A percentile compares a stretch with the other conserved stretches of the same genome.
Evolutionary conservation across 2,329 filamentous ascomycete genomes (phyloP).

Genomic region (Onygenales sp.): DNA sequence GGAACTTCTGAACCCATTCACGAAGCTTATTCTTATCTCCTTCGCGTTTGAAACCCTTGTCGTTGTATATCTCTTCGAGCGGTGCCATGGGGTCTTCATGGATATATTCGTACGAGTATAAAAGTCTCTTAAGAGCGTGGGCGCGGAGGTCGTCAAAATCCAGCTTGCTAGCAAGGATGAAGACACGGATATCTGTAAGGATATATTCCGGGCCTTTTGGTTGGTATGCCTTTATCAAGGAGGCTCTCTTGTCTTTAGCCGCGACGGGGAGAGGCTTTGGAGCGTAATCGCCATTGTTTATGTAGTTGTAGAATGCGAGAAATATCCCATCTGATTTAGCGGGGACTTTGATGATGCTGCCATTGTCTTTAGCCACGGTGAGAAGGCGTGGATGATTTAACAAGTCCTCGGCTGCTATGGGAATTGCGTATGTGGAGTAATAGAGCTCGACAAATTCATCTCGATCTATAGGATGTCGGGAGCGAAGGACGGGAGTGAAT

Average conservation of each 20-base stretch:
- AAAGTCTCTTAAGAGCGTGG: slow-evolving; percentile 8
- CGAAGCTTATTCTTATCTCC: slow-evolving; percentile 6
- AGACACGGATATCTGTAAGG: slow-evolving; percentile 9
- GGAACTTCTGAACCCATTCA: slow-evolving; percentile 8
- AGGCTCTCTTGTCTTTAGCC: slow-evolving; percentile 2
- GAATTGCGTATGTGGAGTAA: slow-evolving; percentile 8
- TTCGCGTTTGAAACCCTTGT: slow-evolving; percentile 1
- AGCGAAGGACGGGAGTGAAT: slow-evolving; percentile 9
- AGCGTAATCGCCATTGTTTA: slow-evolving; percentile 9
- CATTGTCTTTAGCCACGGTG: not conserved
- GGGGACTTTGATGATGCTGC: slow-evolving; percentile 3
- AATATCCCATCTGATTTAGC: slow-evolving; percentile 4
- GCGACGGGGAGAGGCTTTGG: slow-evolving; percentile 6
- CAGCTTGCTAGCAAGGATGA: slow-evolving; percentile 9
- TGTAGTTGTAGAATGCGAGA: slow-evolving; percentile 9
- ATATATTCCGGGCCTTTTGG: slow-evolving; percentile 5
- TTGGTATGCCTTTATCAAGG: slow-evolving; percentile 3
- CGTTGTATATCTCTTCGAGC: slow-evolving; percentile 10
- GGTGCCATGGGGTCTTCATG: slow-evolving; percentile 7
- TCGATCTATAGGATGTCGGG: slow-evolving; percentile 1
- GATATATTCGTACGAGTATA: slow-evolving; percentile 7
- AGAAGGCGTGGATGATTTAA: slow-evolving; percentile 4
- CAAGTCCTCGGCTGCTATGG: slow-evolving; percentile 6
- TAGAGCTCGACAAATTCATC: slow-evolving; percentile 9
- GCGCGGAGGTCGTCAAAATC: slow-evolving; percentile 7